Evolutionary conservation across 805 yeast genomes (phyloP), one percentile per base, ranked within the genome.

Genomic region (Candida chilensis): DNA sequence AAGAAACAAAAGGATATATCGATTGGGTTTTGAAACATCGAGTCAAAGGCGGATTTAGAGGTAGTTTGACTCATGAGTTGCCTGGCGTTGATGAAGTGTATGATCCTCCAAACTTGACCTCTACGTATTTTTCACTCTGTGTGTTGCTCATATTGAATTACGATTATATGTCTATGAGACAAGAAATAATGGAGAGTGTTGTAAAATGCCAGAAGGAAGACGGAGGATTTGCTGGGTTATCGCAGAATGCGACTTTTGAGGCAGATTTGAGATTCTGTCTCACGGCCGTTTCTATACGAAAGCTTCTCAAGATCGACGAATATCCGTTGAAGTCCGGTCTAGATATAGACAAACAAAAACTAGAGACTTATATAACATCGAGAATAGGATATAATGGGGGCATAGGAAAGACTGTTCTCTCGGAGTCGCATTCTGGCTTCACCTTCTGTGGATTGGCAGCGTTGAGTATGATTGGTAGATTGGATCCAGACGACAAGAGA

Each of bases 341-440:
- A 20, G 74, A 64, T 35, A 60, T 80, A 19, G 61, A 80, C 38
- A 37, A 58, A 0, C 57, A 42, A 0, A 37, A 35, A 3, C 44
- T 82, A 18, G 46, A 47, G 3, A 33, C 36, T 0, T 75, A 63
- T 45, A 39, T 63, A 5, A 24, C 46, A 3, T 32, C 28, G 5
- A 34, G 59, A 24, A 34, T 54, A 17, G 49, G 45, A 32, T 65
- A 52, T 40, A 75, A 70, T 42, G 96, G 96, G 2, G 96, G 95
- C 0, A 52, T 84, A 27, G 81, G 88, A 4, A 67, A 69, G 16
- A 27, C 37, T 5, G 50, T 57, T 4, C 45, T 47, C 22, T 54
- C 61, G 10, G 98, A 90, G 50, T 63, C 87, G 3, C 96, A 90
- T 54, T 77, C 86, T 5, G 98, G 97, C 0, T 64, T 82, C 35